phyloP scores from a whole-genome alignment of 768 basidiomycete species.

The Pulveroboletus sp. region DNA sequence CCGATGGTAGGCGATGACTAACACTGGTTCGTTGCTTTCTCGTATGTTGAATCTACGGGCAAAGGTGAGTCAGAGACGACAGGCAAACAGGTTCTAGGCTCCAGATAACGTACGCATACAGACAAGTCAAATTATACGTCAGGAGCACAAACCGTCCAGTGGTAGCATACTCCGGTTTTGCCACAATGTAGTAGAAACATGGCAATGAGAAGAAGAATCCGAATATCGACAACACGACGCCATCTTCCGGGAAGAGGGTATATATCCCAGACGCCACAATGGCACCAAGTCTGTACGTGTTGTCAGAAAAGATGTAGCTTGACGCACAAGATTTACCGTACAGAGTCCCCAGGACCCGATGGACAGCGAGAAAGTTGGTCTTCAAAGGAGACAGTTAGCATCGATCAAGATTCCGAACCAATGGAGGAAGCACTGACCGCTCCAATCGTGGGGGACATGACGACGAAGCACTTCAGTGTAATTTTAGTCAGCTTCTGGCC shows the following conservation, averaged over 20 bases:
- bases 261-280: slow-evolving; percentile 68
- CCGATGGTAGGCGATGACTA: slow-evolving; percentile 71
- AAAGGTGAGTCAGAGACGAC: background rate
- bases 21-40: slow-evolving; percentile 53
- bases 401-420: slow-evolving; percentile 2
- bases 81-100: background rate
- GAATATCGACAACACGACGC: slow-evolving; percentile 68
- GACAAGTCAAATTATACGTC: slow-evolving; percentile 86
- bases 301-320: slow-evolving; percentile 7
- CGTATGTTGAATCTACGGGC: slow-evolving; percentile 71
- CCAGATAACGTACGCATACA: slow-evolving; percentile 47
- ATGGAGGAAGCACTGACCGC: slow-evolving; percentile 46
- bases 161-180: slow-evolving; percentile 69
- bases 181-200: slow-evolving; percentile 88
- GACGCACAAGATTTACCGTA: slow-evolving; percentile 33
- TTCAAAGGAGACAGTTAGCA: slow-evolving; percentile 28
- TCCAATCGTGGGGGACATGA: slow-evolving; percentile 87
- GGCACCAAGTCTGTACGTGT: slow-evolving; percentile 62
- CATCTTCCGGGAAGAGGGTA: slow-evolving; percentile 69
- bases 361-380: slow-evolving; percentile 83
- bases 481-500: slow-evolving; percentile 4
- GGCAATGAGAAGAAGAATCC: slow-evolving; percentile 90
- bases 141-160: slow-evolving; percentile 77
- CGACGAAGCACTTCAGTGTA: slow-evolving; percentile 66
- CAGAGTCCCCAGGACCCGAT: slow-evolving; percentile 85